phyloP scores from a whole-genome alignment of 345 rosid species.

The Moringa oleifera region DNA sequence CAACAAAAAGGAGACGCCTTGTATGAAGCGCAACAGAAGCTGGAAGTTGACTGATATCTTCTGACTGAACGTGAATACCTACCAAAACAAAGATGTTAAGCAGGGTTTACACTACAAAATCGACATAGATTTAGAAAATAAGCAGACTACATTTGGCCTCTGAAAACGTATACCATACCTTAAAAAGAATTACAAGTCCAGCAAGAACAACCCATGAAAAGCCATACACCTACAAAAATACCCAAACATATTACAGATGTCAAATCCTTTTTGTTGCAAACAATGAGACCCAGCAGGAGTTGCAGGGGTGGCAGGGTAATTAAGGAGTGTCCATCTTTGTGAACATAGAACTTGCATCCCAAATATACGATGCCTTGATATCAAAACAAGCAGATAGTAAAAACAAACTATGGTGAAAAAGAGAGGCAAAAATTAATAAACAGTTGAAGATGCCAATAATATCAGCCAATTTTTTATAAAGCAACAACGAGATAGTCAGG shows the following conservation, averaged over 20 bases:
- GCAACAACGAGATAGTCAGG: too few relatives aligned
- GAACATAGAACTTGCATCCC: too few relatives aligned
- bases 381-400: too few relatives aligned
- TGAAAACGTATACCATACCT: slow-evolving; percentile 37
- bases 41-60: slow-evolving; percentile 93
- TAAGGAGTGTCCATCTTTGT: too few relatives aligned
- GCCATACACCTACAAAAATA: slow-evolving; percentile 63
- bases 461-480: too few relatives aligned
- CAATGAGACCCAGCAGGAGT: not conserved
- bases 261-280: too few relatives aligned
- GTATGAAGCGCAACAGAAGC: slow-evolving; percentile 82
- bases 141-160: too few relatives aligned
- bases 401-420: too few relatives aligned
- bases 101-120: slow-evolving; percentile 13
- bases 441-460: too few relatives aligned
- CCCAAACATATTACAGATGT: not conserved
- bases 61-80: slow-evolving; percentile 98
- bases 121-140: slow-evolving; percentile 1
- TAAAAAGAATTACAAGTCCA: slow-evolving; percentile 62
- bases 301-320: too few relatives aligned
- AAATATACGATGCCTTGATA: too few relatives aligned
- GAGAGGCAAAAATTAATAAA: too few relatives aligned
- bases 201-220: slow-evolving; percentile 82
- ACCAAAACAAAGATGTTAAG: slow-evolving; percentile 14
- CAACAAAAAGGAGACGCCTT: slow-evolving; percentile 69